phyloP scores from a whole-genome alignment of 108 stramenopile genomes.

The Asterionellopsis glacialis region DNA sequence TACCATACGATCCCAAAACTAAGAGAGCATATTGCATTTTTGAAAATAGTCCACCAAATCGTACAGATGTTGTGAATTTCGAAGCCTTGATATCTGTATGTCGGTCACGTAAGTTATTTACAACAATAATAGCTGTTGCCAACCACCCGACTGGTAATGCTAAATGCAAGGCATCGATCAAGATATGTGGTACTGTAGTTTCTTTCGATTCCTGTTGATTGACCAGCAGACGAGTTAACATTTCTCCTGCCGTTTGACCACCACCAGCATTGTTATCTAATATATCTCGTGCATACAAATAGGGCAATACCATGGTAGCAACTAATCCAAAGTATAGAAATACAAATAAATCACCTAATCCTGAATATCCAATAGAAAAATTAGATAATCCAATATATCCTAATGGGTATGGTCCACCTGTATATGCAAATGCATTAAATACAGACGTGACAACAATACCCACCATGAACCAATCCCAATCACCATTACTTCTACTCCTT shows the following conservation, averaged over 20 bases:
- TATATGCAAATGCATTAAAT: constrained; percentile 83
- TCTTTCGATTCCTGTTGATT: too few species aligned
- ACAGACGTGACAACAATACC: constrained; percentile 45
- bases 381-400: constrained; percentile 80
- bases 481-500: not conserved
- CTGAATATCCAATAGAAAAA: constrained; percentile 79
- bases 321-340: constrained; percentile 88
- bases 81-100: constrained; percentile 67
- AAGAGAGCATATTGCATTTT: constrained; percentile 51
- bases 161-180: too few species aligned
- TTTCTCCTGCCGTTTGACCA: not conserved
- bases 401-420: constrained; percentile 84
- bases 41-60: constrained; percentile 71
- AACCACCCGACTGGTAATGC: constrained; percentile 45
- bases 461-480: constrained; percentile 3
- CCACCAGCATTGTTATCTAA: too few species aligned
- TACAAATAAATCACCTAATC: constrained; percentile 85
- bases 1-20: constrained; percentile 31
- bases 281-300: constrained; percentile 26
- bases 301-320: constrained; percentile 70
- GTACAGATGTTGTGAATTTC: constrained; percentile 77
- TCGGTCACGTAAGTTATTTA: constrained; percentile 88
- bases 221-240: not conserved
- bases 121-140: constrained; percentile 82
- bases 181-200: too few species aligned